phyloP scores from a whole-genome alignment of 768 basidiomycete species.

The Rubroboletus pulcherrimus region DNA sequence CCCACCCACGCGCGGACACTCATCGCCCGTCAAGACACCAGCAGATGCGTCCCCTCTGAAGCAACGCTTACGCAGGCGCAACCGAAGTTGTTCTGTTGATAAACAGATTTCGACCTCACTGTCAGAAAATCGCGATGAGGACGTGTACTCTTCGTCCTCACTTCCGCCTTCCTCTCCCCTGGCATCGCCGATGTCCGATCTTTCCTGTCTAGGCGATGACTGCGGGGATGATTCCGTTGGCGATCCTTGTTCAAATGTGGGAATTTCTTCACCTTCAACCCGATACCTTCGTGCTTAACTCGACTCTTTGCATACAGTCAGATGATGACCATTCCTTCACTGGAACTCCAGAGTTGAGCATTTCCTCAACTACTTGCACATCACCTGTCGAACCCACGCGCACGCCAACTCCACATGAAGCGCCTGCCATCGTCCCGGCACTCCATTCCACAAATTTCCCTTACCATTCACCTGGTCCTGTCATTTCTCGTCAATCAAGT shows the following conservation, averaged over 20 bases:
- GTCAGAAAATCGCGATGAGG: constrained; percentile 15
- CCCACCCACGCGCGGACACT: constrained; percentile 18
- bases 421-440: not conserved
- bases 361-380: constrained; percentile 6
- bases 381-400: constrained; percentile 11
- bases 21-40: constrained; percentile 20
- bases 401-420: not conserved
- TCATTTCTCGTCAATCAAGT: not conserved
- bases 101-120: not conserved
- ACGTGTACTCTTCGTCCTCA: constrained; percentile 19
- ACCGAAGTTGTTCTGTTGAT: not conserved
- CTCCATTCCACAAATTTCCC: not conserved
- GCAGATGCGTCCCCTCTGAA: constrained; percentile 4
- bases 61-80: not conserved
- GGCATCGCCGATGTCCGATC: constrained; percentile 39
- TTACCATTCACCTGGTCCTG: not conserved
- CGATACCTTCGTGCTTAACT: not conserved
- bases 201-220: constrained; percentile 33
- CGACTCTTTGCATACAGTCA: constrained; percentile 11
- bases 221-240: constrained; percentile 5
- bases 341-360: constrained; percentile 13
- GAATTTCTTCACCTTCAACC: constrained; percentile 11
- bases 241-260: constrained; percentile 30
- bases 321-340: not conserved
- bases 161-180: constrained; percentile 43